Base-by-base conservation (phyloP, 2,329 filamentous ascomycete species). In the Cladophialophora immunda region DNA sequence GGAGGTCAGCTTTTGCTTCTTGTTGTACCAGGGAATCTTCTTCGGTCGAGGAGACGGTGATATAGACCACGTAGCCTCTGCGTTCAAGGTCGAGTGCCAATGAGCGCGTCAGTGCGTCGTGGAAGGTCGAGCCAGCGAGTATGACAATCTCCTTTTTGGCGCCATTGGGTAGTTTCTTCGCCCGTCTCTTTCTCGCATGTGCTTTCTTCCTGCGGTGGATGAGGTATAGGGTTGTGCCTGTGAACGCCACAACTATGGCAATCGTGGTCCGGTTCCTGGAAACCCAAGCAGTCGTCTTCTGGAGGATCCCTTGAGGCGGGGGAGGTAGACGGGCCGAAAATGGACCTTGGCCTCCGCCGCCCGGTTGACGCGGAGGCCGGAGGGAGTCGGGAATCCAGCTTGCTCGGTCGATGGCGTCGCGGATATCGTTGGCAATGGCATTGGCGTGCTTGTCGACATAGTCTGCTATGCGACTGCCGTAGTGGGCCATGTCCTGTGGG, bases 41-140 rank as follows among this genome's bases (percentile, higher is more conserved):
- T 73, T 97, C 92, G 66, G 89, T 81, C n/a, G 89, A 92, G 70
- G 89, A 90, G 74, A 93, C 94, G 0, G 97, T 92, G 67, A 99
- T 85, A 78, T 93, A 99, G 64, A 98, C 92, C 68, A 98, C 92
- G 78, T 96, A 98, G 4, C 95, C 95, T 70, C 93, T 88, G 67
- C 93, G 86, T 80, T 98, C 95, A 72, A 99, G 83, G 76, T 99
- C 95, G 56, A 94, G 81, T 1, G 93, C 89, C 62, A 98, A 83
- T 11, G 92, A 93, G 74, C 90, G 90, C 6, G 93, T 94, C 75
- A 97, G 84, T 17, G 94, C 91, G 74, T 97, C 89, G 58, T 90
- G 88, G 6, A 73, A 73, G 2, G 93, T 91, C 22, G 92, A 93
- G n/a, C 94, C 94, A 25, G 93, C 93, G 69, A 98, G 86, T 30